phyloP scores from a whole-genome alignment of 495 filamentous ascomycete genomes.

The Podospora fimiseda region DNA sequence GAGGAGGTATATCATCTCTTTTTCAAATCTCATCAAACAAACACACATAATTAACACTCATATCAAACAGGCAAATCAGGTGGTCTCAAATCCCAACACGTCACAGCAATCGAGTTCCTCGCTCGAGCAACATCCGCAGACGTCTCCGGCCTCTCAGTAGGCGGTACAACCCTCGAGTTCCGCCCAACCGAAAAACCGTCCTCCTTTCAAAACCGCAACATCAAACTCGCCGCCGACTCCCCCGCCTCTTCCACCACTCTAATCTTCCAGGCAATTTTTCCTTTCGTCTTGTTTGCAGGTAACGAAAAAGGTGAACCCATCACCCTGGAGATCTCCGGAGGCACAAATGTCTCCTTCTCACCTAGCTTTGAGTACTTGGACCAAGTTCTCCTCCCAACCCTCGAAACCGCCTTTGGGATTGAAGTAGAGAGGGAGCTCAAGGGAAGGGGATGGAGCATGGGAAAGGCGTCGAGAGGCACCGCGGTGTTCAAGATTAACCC shows the following conservation, averaged over 20 bases:
- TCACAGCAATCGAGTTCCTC: conserved; percentile 61
- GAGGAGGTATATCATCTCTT: conserved; percentile 28
- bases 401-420: conserved; percentile 58
- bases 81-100: conserved; percentile 71
- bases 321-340: conserved; percentile 60
- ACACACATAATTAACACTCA: no score
- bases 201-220: conserved; percentile 28
- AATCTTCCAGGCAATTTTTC: conserved; percentile 78
- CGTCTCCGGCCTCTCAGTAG: conserved; percentile 48
- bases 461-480: conserved; percentile 49
- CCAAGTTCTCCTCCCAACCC: conserved; percentile 67
- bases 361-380: conserved; percentile 70
- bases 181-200: conserved; percentile 37
- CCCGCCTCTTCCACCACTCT: conserved; percentile 52
- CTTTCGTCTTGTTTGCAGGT: conserved; percentile 61
- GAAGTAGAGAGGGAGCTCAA: conserved; percentile 49
- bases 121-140: conserved; percentile 55
- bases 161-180: conserved; percentile 50
- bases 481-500: conserved; percentile 55
- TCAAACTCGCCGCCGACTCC: conserved; percentile 39
- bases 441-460: conserved; percentile 62
- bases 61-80: conserved; percentile 34
- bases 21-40: background rate
- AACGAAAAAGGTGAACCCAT: conserved; percentile 36
- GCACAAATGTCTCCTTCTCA: conserved; percentile 69